Percentiles rank a stretch among this genome's conserved stretches.
These are phyloP conservation scores for Verticillium nubilum DNA, from an alignment of 2,329 filamentous ascomycete genomes.

Conservation along the genomic window DNA sequence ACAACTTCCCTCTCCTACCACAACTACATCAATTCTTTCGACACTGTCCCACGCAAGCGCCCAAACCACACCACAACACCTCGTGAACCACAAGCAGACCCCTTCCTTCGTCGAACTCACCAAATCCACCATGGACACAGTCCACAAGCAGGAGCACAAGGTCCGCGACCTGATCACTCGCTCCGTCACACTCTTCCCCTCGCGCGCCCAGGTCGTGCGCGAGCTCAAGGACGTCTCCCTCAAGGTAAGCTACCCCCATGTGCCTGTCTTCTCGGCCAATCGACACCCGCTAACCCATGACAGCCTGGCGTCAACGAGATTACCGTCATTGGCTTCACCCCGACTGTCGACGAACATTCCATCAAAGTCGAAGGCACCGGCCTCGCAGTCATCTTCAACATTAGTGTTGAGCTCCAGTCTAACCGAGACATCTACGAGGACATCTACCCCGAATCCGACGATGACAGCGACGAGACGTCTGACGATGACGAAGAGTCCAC, in stretches of 20 bases:
- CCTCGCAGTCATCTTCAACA: slow-evolving; percentile 53
- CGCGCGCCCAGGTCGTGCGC: slow-evolving; percentile 53
- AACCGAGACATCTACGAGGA: slow-evolving; percentile 51
- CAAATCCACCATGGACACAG: slow-evolving; percentile 26
- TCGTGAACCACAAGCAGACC: neutral
- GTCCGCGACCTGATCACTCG: slow-evolving; percentile 53
- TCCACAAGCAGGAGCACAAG: slow-evolving; percentile 43
- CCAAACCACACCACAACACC: neutral
- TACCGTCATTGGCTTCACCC: slow-evolving; percentile 49
- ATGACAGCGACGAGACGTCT: slow-evolving; percentile 22
- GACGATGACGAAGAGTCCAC: slow-evolving; percentile 18
- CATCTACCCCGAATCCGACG: slow-evolving; percentile 42
- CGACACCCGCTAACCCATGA: slow-evolving; percentile 37
- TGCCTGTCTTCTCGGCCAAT: slow-evolving; percentile 8
- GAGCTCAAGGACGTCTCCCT: slow-evolving; percentile 51
- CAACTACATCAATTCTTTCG: neutral
- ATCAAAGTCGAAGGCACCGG: slow-evolving; percentile 56
- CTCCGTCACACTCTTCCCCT: slow-evolving; percentile 58
- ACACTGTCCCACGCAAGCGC: neutral
- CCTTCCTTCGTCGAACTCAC: neutral
- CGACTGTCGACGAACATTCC: slow-evolving; percentile 50
- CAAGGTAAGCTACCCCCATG: slow-evolving; percentile 23
- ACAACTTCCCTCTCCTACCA: neutral
- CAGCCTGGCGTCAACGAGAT: slow-evolving; percentile 54
- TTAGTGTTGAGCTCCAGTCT: slow-evolving; percentile 52